These are phyloP conservation scores for Cymbidium sinense DNA, from an alignment of 106 monocot species.

Conservation along the genomic window DNA sequence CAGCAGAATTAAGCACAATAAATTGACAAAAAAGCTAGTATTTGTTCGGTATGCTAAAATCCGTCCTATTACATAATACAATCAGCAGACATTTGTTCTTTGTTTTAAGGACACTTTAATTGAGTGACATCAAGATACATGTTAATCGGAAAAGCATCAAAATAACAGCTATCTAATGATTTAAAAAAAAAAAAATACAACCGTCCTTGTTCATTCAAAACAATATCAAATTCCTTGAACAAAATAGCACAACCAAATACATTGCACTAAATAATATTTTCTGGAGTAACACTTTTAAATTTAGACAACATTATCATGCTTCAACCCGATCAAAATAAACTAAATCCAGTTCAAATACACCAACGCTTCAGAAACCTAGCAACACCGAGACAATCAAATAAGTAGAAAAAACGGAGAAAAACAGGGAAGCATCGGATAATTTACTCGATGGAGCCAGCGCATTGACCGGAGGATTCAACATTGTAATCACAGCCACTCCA, in stretches of 20 bases:
- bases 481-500: conserved; percentile 10
- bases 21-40: not conserved
- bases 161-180: not conserved
- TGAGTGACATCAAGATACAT: not conserved
- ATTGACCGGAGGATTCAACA: conserved; percentile 13
- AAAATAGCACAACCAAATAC: not conserved
- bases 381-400: not conserved
- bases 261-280: not conserved
- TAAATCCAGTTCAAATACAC: not conserved
- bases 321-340: not conserved
- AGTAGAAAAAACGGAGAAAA: not conserved
- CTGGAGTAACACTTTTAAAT: not conserved
- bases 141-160: not conserved
- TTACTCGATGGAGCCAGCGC: conserved; percentile 7
- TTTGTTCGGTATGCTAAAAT: not conserved
- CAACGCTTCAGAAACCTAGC: not conserved
- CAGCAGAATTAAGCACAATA: not conserved
- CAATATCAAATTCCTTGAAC: not conserved
- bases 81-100: not conserved
- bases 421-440: not conserved
- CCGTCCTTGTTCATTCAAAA: not conserved
- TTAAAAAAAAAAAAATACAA: not conserved
- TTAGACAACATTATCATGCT: not conserved
- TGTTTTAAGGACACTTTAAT: not conserved
- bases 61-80: not conserved